Evolutionary conservation across 2,329 filamentous ascomycete species (phyloP), one percentile per base, ranked within the genome.

Genomic region (Decorospora gaudefroyi): DNA sequence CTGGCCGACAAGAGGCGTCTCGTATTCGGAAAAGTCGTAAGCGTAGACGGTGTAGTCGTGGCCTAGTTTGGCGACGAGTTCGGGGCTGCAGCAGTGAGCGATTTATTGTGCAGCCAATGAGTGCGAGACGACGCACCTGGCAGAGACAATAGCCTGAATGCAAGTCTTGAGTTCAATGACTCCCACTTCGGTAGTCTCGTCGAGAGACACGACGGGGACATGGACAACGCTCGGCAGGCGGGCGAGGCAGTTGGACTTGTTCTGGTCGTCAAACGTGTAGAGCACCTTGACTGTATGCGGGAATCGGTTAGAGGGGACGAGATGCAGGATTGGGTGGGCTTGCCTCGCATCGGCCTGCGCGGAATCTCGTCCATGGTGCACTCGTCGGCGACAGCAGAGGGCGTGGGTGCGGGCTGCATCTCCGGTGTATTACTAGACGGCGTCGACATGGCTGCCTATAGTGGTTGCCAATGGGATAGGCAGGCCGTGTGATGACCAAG

Each of bases 11-110:
- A 97, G 79, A 39, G 95, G 93, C 12, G 86, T 89, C 65, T 96
- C 91, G 53, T 88, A 88, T 72, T 99, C 93, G 9, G 93, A 96
- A 70, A 92, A 97, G 71, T 99, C 93, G 74, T 90, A 89, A 19
- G 92, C 90, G 72, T 99, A 99, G 43, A 99, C 85, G n/a, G 90
- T 93, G 73, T 93, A 99, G 73, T 99, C 91, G 70, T 82, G 74
- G 73, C 86, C 78, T 48, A 86, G 67, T 76, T 86, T 77, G 65
- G 83, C 82, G 32, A 90, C 76, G 31, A 99, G 80, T 73, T 99
- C 93, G 25, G 93, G 93, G 67, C 93, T 97, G 74, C 81, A 41
- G 36, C 33, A 39, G 59, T 62, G 51, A 62, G 61, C 44, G 28
- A 37, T 44, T 19, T 39, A 44, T 37, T 17, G n/a, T 33, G 31